phyloP scores from a whole-genome alignment of 768 basidiomycete species.

The Epithele typhae region DNA sequence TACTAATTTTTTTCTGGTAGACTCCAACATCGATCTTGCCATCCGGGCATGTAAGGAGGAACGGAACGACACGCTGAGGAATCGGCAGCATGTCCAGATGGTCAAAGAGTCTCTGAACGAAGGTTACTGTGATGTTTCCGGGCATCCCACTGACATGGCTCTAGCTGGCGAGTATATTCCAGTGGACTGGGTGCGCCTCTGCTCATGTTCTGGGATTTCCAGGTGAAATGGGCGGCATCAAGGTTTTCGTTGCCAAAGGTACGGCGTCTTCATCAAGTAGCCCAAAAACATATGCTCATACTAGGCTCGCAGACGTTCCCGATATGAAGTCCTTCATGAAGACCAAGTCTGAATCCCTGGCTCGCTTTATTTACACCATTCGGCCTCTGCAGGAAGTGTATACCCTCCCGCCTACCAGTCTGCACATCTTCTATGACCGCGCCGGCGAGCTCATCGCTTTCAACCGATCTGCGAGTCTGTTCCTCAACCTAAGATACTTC shows the following conservation, averaged over 20 bases:
- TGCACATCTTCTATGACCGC: slow-evolving; percentile 87
- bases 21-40: slow-evolving; percentile 66
- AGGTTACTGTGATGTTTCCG: slow-evolving; percentile 79
- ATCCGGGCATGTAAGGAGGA: slow-evolving; percentile 71
- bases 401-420: slow-evolving; percentile 60
- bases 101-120: slow-evolving; percentile 76
- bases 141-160: slow-evolving; percentile 54
- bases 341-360: slow-evolving; percentile 51
- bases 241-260: slow-evolving; percentile 65
- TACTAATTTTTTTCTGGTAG: slow-evolving; percentile 26
- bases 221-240: slow-evolving; percentile 62
- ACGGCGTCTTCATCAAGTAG: not conserved
- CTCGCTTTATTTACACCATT: slow-evolving; percentile 72
- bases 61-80: slow-evolving; percentile 53
- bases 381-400: slow-evolving; percentile 66
- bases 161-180: slow-evolving; percentile 43
- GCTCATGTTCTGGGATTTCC: not conserved
- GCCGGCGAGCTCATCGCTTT: slow-evolving; percentile 87
- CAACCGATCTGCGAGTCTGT: slow-evolving; percentile 85
- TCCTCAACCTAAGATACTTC: slow-evolving; percentile 83
- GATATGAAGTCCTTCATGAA: slow-evolving; percentile 45
- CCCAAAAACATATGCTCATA: too few species aligned
- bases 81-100: slow-evolving; percentile 62
- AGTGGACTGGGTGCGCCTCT: not conserved
- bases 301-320: slow-evolving; percentile 50